phyloP scores from a whole-genome alignment of 1,139 yeast species.

The Meyerozyma guilliermondii region DNA sequence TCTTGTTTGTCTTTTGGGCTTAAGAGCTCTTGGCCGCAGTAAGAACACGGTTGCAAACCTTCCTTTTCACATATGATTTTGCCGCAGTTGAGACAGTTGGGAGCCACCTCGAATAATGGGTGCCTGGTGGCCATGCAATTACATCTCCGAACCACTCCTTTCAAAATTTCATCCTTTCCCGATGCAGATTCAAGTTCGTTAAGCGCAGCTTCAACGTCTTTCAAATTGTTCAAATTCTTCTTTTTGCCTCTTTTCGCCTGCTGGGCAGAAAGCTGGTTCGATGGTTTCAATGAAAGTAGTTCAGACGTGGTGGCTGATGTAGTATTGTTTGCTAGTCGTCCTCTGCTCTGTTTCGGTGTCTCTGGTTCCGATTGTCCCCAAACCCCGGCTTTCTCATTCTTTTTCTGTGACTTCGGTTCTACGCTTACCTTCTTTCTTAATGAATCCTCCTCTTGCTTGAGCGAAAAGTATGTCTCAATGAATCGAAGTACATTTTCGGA shows the following conservation, averaged over 20 bases:
- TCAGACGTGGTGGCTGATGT: conserved; percentile 34
- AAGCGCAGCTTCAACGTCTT: conserved; percentile 49
- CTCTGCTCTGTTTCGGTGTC: conserved; percentile 17
- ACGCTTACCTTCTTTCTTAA: conserved; percentile 4
- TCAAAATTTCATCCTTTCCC: conserved; percentile 3
- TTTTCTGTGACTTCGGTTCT: neutral
- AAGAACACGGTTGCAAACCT: conserved; percentile 87
- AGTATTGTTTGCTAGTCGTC: conserved; percentile 17
- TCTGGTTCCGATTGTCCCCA: conserved; percentile 8
- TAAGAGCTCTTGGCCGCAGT: conserved; percentile 67
- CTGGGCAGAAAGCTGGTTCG: conserved; percentile 14
- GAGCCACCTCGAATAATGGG: conserved; percentile 83
- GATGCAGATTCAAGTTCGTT: conserved; percentile 29
- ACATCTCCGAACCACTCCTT: conserved; percentile 37
- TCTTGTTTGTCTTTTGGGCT: conserved; percentile 55
- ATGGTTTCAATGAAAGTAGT: conserved; percentile 24
- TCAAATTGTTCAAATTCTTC: conserved; percentile 45
- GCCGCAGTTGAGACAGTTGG: conserved; percentile 93
- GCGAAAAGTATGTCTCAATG: conserved; percentile 24
- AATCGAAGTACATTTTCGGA: conserved; percentile 41
- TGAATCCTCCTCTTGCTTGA: conserved; percentile 16
- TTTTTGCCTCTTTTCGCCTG: conserved; percentile 29
- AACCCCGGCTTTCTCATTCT: neutral
- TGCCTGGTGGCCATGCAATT: conserved; percentile 83
- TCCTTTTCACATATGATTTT: conserved; percentile 86